Evolutionary conservation across 2,329 filamentous ascomycete genomes (phyloP).

Genomic region (Sporothrix pseudoabietina): DNA sequence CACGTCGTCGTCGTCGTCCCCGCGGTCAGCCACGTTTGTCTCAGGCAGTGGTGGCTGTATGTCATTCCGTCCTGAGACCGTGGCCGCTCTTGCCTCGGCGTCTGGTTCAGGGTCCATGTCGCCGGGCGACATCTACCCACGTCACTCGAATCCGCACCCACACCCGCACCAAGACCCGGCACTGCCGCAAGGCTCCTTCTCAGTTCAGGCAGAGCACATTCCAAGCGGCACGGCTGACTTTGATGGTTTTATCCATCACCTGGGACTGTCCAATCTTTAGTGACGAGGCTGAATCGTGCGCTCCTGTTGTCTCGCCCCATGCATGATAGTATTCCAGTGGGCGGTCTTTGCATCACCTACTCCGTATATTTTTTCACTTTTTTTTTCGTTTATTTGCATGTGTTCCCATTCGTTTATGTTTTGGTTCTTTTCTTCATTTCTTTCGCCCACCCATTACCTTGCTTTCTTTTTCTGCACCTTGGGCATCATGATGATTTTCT

Average conservation of each 20-base stretch:
- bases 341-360: background rate
- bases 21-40: slow-evolving; percentile 26
- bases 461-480: background rate
- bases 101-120: background rate
- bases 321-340: background rate
- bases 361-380: background rate
- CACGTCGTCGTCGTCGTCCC: slow-evolving; percentile 26
- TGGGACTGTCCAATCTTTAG: slow-evolving; percentile 2
- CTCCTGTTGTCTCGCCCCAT: background rate
- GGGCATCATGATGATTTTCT: background rate
- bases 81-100: slow-evolving; percentile 3
- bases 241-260: slow-evolving; percentile 8
- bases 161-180: background rate
- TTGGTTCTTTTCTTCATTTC: background rate
- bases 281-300: background rate
- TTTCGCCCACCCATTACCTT: background rate
- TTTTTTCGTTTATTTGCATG: background rate
- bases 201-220: background rate
- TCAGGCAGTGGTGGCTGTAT: slow-evolving; percentile 1
- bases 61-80: background rate
- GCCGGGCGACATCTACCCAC: background rate
- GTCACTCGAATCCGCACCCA: background rate
- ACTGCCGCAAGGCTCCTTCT: background rate
- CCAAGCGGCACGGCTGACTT: slow-evolving; percentile 14
- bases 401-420: background rate